These are phyloP conservation scores for Cordyceps cateniannulata DNA, from an alignment of 2,329 filamentous ascomycete genomes.

Conservation along the genomic window DNA sequence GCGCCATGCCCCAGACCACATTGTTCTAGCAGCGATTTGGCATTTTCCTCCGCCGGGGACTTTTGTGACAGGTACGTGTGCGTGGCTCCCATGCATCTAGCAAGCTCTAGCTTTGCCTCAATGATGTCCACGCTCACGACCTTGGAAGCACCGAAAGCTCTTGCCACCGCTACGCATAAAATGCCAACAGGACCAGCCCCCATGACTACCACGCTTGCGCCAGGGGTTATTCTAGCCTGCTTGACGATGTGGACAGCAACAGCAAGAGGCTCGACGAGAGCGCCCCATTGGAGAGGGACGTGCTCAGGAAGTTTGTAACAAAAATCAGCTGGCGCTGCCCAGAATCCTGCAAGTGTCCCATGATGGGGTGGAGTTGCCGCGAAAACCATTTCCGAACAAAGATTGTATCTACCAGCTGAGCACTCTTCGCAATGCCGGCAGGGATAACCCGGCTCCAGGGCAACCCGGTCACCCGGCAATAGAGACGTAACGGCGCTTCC, in stretches of 20 bases:
- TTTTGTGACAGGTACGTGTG: background rate
- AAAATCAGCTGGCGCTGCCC: background rate
- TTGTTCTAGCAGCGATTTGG: background rate
- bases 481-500: background rate
- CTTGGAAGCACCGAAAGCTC: background rate
- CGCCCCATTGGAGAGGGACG: background rate
- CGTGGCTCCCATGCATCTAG: background rate
- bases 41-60: background rate
- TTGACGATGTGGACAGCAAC: background rate
- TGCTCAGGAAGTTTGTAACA: background rate
- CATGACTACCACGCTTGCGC: background rate
- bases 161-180: background rate
- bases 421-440: background rate
- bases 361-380: background rate
- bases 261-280: background rate
- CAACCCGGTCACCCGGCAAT: background rate
- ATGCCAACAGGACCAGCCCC: background rate
- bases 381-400: background rate
- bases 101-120: background rate
- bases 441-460: background rate
- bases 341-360: background rate
- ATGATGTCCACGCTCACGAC: background rate
- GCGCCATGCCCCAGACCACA: background rate
- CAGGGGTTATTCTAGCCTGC: background rate
- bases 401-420: background rate